Base-by-base conservation (phyloP, 1,284 basidiomycete genomes). In the Taiwanofungus camphoratus region DNA sequence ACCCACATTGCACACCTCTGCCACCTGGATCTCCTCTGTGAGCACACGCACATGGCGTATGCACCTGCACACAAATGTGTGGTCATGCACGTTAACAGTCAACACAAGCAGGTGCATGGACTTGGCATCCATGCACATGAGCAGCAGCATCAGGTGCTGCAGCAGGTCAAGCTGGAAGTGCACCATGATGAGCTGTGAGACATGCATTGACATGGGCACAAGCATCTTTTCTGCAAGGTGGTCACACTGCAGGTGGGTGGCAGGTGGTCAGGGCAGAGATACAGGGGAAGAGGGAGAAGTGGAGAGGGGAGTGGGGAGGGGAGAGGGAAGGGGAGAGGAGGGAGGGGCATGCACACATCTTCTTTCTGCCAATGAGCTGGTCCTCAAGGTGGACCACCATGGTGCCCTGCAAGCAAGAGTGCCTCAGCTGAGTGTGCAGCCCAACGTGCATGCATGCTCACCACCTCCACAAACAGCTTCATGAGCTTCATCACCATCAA, bases 401-500 rank as follows among this genome's bases (percentile, higher is more conserved):
- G 3, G 90, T 87, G 40, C 92, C 92, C 77, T 87, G 52, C 3
- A 34, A 6, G 11, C 31, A 33, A 12, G n/a, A 23, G 22, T 38
- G 36, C 19, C 11, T 18, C n/a, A n/a, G 13, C 13, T 4, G 26
- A 13, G 32, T 9, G 42, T 5, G 12, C 15, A 23, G 31, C 16
- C n/a, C n/a, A 19, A 5, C 4, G 5, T 5, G 12, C 3, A 13
- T 7, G 34, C 16, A n/a, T 39, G 58, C 68, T 61, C 50, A 83
- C 82, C 47, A 89, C 87, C 70, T 95, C 92, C 21, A 88, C 92
- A 58, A 95, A 95, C 29, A 92, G 72, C 62, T 94, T 95, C 37
- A 78, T 78, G n/a, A 95, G 76, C 70, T 97, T 98, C 90, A 99
- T 94, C 39, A 98, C 92, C 27, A 94, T 84, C 21, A 94, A 96